phyloP scores from a whole-genome alignment of 345 rosid species.

The Arabis hirsuta region DNA sequence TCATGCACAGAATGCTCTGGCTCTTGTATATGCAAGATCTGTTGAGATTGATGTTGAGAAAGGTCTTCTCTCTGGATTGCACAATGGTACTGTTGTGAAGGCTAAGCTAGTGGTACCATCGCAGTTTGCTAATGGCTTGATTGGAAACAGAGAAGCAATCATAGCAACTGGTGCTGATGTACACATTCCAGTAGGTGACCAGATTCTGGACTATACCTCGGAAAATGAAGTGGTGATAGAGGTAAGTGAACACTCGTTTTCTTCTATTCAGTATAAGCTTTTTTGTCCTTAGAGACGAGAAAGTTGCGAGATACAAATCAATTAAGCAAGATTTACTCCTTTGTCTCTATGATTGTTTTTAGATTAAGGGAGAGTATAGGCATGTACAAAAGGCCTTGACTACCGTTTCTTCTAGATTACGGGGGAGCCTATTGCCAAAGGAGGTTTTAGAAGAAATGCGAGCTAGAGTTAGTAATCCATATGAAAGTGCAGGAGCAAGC shows the following conservation, averaged over 20 bases:
- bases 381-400: slow-evolving; percentile 40
- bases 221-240: slow-evolving; percentile 56
- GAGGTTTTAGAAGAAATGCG: slow-evolving; percentile 46
- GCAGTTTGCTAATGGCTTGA: slow-evolving; percentile 32
- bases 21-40: slow-evolving; percentile 63
- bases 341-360: slow-evolving; percentile 9
- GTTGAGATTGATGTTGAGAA: slow-evolving; percentile 55
- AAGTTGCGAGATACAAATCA: neutral
- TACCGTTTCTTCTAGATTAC: slow-evolving; percentile 26
- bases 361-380: slow-evolving; percentile 41
- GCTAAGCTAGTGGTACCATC: slow-evolving; percentile 59
- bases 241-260: slow-evolving; percentile 45
- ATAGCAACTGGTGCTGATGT: slow-evolving; percentile 50
- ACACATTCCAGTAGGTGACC: slow-evolving; percentile 47
- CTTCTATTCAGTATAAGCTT: neutral
- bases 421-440: slow-evolving; percentile 44
- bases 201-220: slow-evolving; percentile 36
- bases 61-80: slow-evolving; percentile 40
- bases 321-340: neutral
- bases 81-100: slow-evolving; percentile 46
- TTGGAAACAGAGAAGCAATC: slow-evolving; percentile 42
- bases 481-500: slow-evolving; percentile 39
- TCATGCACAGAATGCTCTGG: slow-evolving; percentile 63
- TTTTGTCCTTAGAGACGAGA: neutral
- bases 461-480: slow-evolving; percentile 32